These are phyloP conservation scores for Microdochium nivale DNA, from an alignment of 2,329 filamentous ascomycete species.

Conservation along the genomic window DNA sequence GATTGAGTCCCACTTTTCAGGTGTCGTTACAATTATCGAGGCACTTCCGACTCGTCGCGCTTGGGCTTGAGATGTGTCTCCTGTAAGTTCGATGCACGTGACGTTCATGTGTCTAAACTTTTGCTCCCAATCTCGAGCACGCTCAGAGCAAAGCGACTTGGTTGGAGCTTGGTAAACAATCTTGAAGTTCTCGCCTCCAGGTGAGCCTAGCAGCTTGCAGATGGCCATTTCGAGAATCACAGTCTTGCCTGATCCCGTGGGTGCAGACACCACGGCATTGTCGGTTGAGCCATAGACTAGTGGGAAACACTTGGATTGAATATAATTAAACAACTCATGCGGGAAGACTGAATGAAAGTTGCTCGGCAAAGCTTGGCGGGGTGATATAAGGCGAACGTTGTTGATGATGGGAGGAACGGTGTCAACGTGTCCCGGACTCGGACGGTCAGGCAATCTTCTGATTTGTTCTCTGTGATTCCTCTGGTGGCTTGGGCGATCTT, in stretches of 20 bases:
- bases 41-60: slow-evolving; percentile 62
- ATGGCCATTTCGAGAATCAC: slow-evolving; percentile 75
- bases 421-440: slow-evolving; percentile 15
- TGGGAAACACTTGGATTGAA: slow-evolving; percentile 73
- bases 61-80: slow-evolving; percentile 64
- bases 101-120: slow-evolving; percentile 65
- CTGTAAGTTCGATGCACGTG: slow-evolving; percentile 69
- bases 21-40: slow-evolving; percentile 78
- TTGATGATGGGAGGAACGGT: slow-evolving; percentile 25
- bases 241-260: slow-evolving; percentile 82
- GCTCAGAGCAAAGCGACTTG: slow-evolving; percentile 72
- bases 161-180: slow-evolving; percentile 80
- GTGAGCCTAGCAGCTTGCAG: slow-evolving; percentile 55
- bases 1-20: slow-evolving; percentile 88
- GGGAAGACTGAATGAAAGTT: slow-evolving; percentile 61
- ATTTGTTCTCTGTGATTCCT: slow-evolving; percentile 8
- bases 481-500: slow-evolving; percentile 6
- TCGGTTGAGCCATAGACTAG: slow-evolving; percentile 57
- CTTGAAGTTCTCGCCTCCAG: slow-evolving; percentile 57
- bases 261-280: slow-evolving; percentile 73
- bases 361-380: slow-evolving; percentile 53
- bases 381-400: slow-evolving; percentile 29
- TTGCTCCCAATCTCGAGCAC: slow-evolving; percentile 65
- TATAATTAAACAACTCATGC: slow-evolving; percentile 69
- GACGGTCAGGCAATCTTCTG: slow-evolving; percentile 2